These are phyloP conservation scores for Juglanconis oblonga DNA, from an alignment of 2,329 filamentous ascomycete species.

Conservation along the genomic window DNA sequence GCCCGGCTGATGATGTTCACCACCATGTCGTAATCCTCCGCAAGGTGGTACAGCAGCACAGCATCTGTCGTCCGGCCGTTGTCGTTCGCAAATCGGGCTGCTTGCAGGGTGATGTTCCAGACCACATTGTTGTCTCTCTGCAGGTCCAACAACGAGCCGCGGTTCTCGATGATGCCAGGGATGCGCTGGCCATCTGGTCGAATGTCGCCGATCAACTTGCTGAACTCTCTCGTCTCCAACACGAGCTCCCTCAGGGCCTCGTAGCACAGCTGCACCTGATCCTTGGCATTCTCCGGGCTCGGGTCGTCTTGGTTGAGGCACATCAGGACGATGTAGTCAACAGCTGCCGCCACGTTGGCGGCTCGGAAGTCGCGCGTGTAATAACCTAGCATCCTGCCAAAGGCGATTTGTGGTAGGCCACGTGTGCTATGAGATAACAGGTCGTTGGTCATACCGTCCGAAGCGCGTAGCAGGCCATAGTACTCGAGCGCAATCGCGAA, in stretches of 20 bases:
- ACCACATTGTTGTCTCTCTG: constrained; percentile 80
- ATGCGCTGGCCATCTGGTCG: constrained; percentile 80
- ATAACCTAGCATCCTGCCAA: constrained; percentile 87
- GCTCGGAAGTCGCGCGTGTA: constrained; percentile 96
- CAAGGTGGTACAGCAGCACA: constrained; percentile 89
- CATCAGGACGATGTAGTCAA: constrained; percentile 89
- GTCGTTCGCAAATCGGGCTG: constrained; percentile 89
- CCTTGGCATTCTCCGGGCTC: constrained; percentile 59
- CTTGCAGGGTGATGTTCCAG: constrained; percentile 87
- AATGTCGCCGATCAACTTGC: constrained; percentile 89
- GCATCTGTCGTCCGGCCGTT: constrained; percentile 92
- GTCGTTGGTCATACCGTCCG: constrained; percentile 75
- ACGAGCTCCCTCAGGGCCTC: constrained; percentile 91
- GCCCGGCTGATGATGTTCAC: constrained; percentile 85
- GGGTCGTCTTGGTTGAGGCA: constrained; percentile 77
- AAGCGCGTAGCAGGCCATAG: constrained; percentile 85
- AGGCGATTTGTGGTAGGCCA: constrained; percentile 81
- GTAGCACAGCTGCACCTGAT: constrained; percentile 81
- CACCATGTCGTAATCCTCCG: constrained; percentile 94
- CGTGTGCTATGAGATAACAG: constrained; percentile 64
- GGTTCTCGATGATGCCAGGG: constrained; percentile 81
- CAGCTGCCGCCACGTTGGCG: constrained; percentile 81
- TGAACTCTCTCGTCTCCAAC: constrained; percentile 95
- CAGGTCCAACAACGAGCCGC: constrained; percentile 76
- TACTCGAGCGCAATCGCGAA: constrained; percentile 87